Conservation (phyloP, 2,329 filamentous ascomycete species). For the Raffaelea ambrosiae region DNA sequence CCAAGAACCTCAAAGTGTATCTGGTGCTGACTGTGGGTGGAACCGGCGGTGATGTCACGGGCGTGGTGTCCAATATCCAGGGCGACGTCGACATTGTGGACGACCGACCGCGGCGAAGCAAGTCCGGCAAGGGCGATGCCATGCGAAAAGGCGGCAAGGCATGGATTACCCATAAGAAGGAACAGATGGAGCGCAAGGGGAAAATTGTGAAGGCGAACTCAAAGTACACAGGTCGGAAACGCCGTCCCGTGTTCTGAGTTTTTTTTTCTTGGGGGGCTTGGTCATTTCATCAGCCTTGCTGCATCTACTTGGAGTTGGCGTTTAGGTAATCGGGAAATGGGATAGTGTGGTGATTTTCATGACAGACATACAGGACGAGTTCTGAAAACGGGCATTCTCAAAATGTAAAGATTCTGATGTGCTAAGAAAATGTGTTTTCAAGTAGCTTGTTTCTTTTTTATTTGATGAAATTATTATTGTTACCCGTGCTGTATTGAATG, state of each 20-base stretch:
- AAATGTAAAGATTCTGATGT: no score
- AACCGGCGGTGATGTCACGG: slow-evolving; percentile 67
- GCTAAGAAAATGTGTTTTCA: no score
- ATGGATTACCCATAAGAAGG: slow-evolving; percentile 81
- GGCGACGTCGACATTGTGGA: slow-evolving; percentile 79
- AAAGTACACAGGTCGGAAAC: slow-evolving; percentile 89
- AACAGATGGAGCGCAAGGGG: slow-evolving; percentile 89
- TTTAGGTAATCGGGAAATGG: no score
- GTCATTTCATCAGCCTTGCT: no score
- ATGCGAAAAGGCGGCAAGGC: slow-evolving; percentile 74
- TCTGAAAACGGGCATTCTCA: no score
- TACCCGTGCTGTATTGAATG: no score
- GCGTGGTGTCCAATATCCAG: slow-evolving; percentile 73
- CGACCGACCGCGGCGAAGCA: slow-evolving; percentile 45
- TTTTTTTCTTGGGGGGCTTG: not conserved
- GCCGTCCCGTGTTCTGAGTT: slow-evolving; percentile 63
- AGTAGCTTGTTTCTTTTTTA: no score
- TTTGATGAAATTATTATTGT: no score
- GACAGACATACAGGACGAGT: no score
- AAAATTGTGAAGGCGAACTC: slow-evolving; percentile 88
- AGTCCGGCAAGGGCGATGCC: slow-evolving; percentile 35
- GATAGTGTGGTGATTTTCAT: no score
- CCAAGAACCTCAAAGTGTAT: slow-evolving; percentile 96
- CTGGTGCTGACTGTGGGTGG: slow-evolving; percentile 85
- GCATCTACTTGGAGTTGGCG: no score